Evolutionary conservation across 139 green algal species (phyloP).

Genomic region (Picochlorum costavermella): DNA sequence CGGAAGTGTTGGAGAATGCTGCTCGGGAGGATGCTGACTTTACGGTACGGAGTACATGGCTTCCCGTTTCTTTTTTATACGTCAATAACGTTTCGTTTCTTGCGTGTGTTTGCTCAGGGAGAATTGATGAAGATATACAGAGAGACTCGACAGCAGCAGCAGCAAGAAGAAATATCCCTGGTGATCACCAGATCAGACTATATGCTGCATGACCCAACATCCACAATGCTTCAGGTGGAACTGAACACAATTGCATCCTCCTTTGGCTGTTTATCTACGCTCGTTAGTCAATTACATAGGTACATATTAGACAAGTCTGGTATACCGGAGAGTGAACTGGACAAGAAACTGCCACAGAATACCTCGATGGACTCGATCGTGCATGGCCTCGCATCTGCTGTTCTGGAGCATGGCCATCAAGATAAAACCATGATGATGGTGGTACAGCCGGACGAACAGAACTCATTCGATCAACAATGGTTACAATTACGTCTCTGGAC

Average conservation of each 20-base stretch:
- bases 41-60: slow-evolving; percentile 34
- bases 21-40: slow-evolving; percentile 74
- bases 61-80: too few species aligned
- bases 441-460: slow-evolving; percentile 85
- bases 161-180: slow-evolving; percentile 44
- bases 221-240: slow-evolving; percentile 87
- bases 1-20: slow-evolving; percentile 39
- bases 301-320: slow-evolving; percentile 38
- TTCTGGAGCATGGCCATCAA: slow-evolving; percentile 18
- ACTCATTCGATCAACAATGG: slow-evolving; percentile 91
- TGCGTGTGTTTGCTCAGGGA: neutral
- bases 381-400: slow-evolving; percentile 47
- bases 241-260: slow-evolving; percentile 96
- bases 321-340: slow-evolving; percentile 14
- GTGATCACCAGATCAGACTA: slow-evolving; percentile 90
- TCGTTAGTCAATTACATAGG: slow-evolving; percentile 59
- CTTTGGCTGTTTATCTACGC: slow-evolving; percentile 76
- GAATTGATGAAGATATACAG: neutral
- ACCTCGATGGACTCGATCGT: slow-evolving; percentile 43
- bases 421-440: slow-evolving; percentile 75
- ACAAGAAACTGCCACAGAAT: slow-evolving; percentile 58
- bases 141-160: neutral
- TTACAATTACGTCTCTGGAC: slow-evolving; percentile 73
- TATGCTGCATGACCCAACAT: slow-evolving; percentile 88
- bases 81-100: too few species aligned